A percentile compares a stretch with the other conserved stretches of the same genome.
phyloP scores from a whole-genome alignment of 148 eudicot genomes.

The Pharnaceum exiguum region DNA sequence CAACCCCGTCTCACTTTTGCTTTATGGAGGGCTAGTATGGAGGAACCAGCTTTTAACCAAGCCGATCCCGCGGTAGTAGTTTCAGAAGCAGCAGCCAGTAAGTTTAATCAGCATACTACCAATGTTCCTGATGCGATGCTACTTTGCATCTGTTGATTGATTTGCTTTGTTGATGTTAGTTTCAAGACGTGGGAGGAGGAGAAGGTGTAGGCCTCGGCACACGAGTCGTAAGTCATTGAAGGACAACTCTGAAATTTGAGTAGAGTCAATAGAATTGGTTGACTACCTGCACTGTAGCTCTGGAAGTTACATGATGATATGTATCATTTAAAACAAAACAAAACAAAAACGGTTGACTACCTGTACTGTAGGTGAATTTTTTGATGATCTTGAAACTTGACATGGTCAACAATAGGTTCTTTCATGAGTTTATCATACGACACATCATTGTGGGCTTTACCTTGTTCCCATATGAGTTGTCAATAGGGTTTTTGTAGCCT shows the following conservation, averaged over 20 bases:
- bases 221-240: slow-evolving; percentile 48
- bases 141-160: slow-evolving; percentile 18
- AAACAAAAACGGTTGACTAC: no score
- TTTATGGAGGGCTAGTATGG: slow-evolving; percentile 88
- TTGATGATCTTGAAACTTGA: no score
- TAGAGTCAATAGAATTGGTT: no score
- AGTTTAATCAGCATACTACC: slow-evolving; percentile 21
- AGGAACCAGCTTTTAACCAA: slow-evolving; percentile 63
- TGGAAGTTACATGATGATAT: no score
- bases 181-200: slow-evolving; percentile 53
- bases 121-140: not conserved
- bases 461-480: not conserved
- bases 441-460: not conserved
- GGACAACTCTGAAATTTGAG: slow-evolving; percentile 26
- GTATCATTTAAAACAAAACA: no score
- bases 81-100: slow-evolving; percentile 66
- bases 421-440: not conserved
- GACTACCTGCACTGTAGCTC: no score
- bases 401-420: no score
- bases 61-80: slow-evolving; percentile 67
- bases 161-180: slow-evolving; percentile 46
- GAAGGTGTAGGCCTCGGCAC: slow-evolving; percentile 54
- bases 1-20: slow-evolving; percentile 70
- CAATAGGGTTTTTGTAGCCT: not conserved
- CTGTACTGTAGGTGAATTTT: no score